Percentiles rank a stretch among this genome's conserved stretches.
Conservation (phyloP, 2,329 filamentous ascomycete genomes). For the Alternaria conjuncta region DNA sequence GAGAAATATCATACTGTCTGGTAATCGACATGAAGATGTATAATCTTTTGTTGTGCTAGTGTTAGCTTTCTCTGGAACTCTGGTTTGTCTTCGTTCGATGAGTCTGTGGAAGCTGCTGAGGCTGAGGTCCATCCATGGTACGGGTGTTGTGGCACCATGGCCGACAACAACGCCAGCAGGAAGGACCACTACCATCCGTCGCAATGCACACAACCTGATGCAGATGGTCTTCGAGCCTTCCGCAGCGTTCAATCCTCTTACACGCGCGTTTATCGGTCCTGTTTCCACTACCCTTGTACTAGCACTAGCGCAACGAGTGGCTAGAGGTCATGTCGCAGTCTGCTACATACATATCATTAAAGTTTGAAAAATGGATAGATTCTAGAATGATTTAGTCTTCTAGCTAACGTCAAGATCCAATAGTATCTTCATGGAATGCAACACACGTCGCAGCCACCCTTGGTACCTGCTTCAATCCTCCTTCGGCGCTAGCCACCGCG, state of each 20-base stretch:
- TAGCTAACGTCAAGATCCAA: no score
- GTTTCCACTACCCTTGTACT: no score
- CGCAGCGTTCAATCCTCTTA: not conserved
- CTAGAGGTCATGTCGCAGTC: no score
- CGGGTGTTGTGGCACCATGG: not conserved
- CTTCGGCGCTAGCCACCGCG: not conserved
- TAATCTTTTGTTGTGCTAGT: not conserved
- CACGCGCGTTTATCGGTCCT: not conserved
- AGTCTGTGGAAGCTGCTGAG: not conserved
- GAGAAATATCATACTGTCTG: not conserved
- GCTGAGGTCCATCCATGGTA: not conserved
- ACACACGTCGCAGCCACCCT: not conserved
- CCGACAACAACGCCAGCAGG: not conserved
- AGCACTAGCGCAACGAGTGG: no score
- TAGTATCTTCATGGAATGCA: rapidly evolving
- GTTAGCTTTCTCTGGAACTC: not conserved
- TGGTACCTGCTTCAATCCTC: not conserved
- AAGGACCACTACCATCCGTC: not conserved
- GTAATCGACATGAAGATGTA: not conserved
- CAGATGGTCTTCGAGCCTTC: no score
- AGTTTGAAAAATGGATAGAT: no score
- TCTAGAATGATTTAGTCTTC: no score
- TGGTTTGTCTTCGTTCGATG: not conserved
- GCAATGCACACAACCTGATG: no score
- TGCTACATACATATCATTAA: no score